Evolutionary conservation across 2,329 filamentous ascomycete species (phyloP).

Genomic region (Acarospora socialis): DNA sequence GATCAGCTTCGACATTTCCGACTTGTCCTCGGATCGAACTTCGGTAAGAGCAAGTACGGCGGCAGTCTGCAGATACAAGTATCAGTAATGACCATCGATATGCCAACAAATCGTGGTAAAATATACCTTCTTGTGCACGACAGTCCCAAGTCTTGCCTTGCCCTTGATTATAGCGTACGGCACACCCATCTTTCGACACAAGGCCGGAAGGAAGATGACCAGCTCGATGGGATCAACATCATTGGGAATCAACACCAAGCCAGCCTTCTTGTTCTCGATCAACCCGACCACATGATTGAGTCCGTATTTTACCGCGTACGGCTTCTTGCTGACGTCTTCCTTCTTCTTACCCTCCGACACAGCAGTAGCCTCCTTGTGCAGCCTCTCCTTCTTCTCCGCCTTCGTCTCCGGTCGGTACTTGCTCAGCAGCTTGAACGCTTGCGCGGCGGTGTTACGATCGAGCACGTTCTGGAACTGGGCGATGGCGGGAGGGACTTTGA

Average conservation of each 20-base stretch:
- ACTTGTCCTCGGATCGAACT: slow-evolving; percentile 96
- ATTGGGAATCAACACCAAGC: slow-evolving; percentile 95
- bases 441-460: slow-evolving; percentile 89
- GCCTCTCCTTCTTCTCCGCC: slow-evolving; percentile 98
- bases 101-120: neutral
- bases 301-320: slow-evolving; percentile 98
- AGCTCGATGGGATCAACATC: slow-evolving; percentile 99
- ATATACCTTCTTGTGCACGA: slow-evolving; percentile 94
- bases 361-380: slow-evolving; percentile 94
- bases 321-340: slow-evolving; percentile 99
- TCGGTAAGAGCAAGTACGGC: slow-evolving; percentile 92
- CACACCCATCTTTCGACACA: slow-evolving; percentile 99
- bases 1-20: slow-evolving; percentile 91
- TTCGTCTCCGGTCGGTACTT: slow-evolving; percentile 99
- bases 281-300: slow-evolving; percentile 98
- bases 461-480: slow-evolving; percentile 96
- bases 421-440: slow-evolving; percentile 98
- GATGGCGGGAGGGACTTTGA: slow-evolving; percentile 96
- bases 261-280: slow-evolving; percentile 99
- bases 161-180: slow-evolving; percentile 99
- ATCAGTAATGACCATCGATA: neutral
- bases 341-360: slow-evolving; percentile 99
- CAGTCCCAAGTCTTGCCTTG: slow-evolving; percentile 96
- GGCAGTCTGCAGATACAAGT: slow-evolving; percentile 50
- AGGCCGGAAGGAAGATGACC: slow-evolving; percentile 95